Conservation (phyloP, 1,284 basidiomycete species). For the Fomitopsis pinicola region DNA sequence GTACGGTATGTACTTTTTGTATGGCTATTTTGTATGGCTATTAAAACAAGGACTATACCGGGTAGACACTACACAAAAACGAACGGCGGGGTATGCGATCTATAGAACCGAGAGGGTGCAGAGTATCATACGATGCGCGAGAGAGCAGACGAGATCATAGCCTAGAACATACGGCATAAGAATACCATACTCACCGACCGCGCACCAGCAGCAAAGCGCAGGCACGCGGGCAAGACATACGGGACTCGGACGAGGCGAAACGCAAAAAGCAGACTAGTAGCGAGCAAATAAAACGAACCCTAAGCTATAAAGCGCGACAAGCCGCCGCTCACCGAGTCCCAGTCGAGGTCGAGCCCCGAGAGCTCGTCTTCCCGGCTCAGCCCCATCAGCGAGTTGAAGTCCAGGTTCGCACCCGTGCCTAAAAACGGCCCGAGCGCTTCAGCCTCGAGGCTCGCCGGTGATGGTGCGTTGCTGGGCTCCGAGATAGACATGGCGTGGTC, state of each 20-base stretch:
- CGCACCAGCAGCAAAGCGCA: background rate
- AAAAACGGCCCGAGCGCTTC: conserved; percentile 49
- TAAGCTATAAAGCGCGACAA: conserved; percentile 15
- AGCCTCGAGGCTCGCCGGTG: conserved; percentile 12
- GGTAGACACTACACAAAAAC: conserved; percentile 5
- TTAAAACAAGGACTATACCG: conserved; percentile 7
- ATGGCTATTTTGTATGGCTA: background rate
- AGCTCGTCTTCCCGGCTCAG: conserved; percentile 33
- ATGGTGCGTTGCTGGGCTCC: conserved; percentile 17
- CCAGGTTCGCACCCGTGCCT: conserved; percentile 36
- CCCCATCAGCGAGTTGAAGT: conserved; percentile 21
- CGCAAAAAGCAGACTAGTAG: background rate
- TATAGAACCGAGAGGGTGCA: background rate
- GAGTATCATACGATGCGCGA: conserved; percentile 7
- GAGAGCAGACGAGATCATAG: conserved; percentile 5
- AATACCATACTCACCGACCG: conserved; percentile 1
- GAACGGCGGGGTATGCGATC: conserved; percentile 6
- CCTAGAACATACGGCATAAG: conserved; percentile 7
- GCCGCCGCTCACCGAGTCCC: conserved; percentile 19
- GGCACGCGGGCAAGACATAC: background rate
- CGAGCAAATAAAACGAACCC: conserved; percentile 2
- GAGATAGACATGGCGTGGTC: conserved; percentile 26
- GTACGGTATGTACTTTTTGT: conserved; percentile 5
- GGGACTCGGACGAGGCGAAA: background rate
- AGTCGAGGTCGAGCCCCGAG: conserved; percentile 22